Evolutionary conservation across 345 rosid genomes (phyloP).

Genomic region (Pseudoturritis turrita): DNA sequence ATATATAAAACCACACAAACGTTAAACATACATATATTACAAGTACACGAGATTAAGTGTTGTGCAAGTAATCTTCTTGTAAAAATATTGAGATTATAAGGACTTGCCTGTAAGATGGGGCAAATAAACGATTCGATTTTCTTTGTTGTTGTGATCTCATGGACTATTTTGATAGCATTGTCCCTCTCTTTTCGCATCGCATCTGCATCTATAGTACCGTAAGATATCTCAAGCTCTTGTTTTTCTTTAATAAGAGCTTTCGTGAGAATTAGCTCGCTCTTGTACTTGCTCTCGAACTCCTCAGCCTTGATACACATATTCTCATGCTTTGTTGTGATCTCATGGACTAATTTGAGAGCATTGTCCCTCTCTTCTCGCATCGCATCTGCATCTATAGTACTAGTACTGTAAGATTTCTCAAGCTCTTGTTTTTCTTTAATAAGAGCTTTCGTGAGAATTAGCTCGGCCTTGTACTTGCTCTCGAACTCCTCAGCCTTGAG

Average conservation of each 20-base stretch:
- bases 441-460: neutral
- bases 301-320: neutral
- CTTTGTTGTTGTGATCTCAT: conserved; percentile 21
- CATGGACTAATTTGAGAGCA: no score
- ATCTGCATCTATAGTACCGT: conserved; percentile 29
- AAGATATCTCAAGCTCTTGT: neutral
- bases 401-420: no score
- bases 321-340: no score
- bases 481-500: neutral
- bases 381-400: no score
- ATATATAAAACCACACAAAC: no score
- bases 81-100: neutral
- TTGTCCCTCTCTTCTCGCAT: no score
- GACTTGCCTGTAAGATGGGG: conserved; percentile 37
- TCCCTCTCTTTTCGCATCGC: conserved; percentile 34
- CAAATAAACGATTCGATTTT: conserved; percentile 32
- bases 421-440: no score
- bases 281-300: conserved; percentile 1
- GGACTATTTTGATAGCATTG: conserved; percentile 11
- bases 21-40: no score
- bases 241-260: neutral
- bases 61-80: neutral
- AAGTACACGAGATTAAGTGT: neutral
- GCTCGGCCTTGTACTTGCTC: neutral
- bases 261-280: neutral